A percentile compares a stretch with the other conserved stretches of the same genome.
phyloP scores from a whole-genome alignment of 768 basidiomycete genomes.

The Pholiota molesta region DNA sequence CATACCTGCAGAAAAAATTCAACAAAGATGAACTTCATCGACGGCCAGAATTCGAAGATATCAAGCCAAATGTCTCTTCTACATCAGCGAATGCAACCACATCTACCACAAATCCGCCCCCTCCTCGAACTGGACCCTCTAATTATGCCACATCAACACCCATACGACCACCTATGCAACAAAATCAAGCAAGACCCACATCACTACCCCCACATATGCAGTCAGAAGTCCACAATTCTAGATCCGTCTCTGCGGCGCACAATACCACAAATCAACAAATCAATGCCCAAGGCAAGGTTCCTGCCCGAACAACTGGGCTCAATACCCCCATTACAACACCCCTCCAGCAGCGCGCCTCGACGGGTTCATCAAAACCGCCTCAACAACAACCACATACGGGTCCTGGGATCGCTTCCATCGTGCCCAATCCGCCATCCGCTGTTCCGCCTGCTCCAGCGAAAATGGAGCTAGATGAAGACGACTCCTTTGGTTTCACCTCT shows the following conservation, averaged over 20 bases:
- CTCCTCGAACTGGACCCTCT: conserved; percentile 11
- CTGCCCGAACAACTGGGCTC: conserved; percentile 6
- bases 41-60: conserved; percentile 68
- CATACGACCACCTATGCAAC: conserved; percentile 21
- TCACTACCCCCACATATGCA: conserved; percentile 46
- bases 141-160: conserved; percentile 22
- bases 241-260: too few relatives aligned
- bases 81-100: conserved; percentile 17
- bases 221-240: conserved; percentile 18
- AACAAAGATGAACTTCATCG: conserved; percentile 70
- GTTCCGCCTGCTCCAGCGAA: conserved; percentile 11
- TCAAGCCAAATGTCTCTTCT: conserved; percentile 32
- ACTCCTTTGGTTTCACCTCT: conserved; percentile 55
- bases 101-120: conserved; percentile 6
- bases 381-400: conserved; percentile 8
- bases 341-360: conserved; percentile 25
- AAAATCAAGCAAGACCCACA: conserved; percentile 29
- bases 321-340: neutral
- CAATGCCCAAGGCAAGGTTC: conserved; percentile 16
- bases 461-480: conserved; percentile 31
- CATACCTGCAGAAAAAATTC: conserved; percentile 60
- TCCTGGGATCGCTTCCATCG: neutral
- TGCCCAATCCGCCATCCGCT: conserved; percentile 12
- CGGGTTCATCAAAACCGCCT: conserved; percentile 16
- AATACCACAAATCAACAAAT: neutral